Conservation (phyloP, 192 early-diverging fungal genomes). For the Podila verticillata region DNA sequence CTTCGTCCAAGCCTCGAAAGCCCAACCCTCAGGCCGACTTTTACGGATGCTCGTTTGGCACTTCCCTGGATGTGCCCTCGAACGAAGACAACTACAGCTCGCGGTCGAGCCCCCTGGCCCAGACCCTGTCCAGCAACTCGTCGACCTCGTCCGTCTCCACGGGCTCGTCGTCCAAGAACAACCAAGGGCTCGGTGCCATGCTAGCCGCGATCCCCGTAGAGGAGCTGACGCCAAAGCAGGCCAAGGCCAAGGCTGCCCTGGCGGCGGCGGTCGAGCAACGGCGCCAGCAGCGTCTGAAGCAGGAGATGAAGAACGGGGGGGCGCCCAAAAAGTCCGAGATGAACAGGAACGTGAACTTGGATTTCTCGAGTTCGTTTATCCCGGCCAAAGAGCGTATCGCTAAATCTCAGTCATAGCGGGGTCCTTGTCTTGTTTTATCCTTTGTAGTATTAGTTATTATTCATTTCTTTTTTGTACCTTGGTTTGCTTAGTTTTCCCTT, state of each 20-base stretch:
- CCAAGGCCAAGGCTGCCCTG: constrained; percentile 47
- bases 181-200: constrained; percentile 22
- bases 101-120: constrained; percentile 20
- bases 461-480: background rate
- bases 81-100: constrained; percentile 37
- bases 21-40: constrained; percentile 46
- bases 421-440: too few species aligned
- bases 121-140: constrained; percentile 25
- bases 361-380: constrained; percentile 37
- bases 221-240: constrained; percentile 44
- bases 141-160: constrained; percentile 33
- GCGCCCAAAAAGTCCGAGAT: constrained; percentile 16
- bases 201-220: constrained; percentile 37
- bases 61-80: background rate
- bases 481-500: background rate
- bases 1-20: constrained; percentile 7
- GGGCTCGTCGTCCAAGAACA: constrained; percentile 1
- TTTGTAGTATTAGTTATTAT: background rate
- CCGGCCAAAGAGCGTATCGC: constrained; percentile 35
- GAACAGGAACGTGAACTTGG: constrained; percentile 37
- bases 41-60: constrained; percentile 46
- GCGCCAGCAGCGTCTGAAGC: constrained; percentile 32
- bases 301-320: constrained; percentile 36
- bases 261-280: constrained; percentile 46
- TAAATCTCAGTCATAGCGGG: constrained; percentile 3